Evolutionary conservation across 768 basidiomycete species (phyloP).

Genomic region (Daedaleopsis sinensis): DNA sequence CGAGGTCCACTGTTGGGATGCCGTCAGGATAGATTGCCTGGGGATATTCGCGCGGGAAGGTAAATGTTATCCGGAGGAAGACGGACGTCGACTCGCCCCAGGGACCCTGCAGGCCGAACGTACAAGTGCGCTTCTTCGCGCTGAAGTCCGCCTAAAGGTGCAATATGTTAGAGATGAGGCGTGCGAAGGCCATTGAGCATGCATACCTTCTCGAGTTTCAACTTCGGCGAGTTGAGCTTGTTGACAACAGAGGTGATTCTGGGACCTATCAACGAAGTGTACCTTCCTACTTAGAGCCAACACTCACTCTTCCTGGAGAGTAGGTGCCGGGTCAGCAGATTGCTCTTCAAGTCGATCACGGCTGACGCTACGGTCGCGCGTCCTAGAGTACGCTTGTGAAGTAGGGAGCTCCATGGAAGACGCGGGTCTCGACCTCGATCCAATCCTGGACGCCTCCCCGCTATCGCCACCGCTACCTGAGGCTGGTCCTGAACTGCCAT

Average conservation of each 20-base stretch:
- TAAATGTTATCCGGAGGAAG: constrained; percentile 87
- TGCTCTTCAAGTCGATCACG: constrained; percentile 50
- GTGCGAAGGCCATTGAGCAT: neutral
- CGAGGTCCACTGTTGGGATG: constrained; percentile 77
- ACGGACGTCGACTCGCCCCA: constrained; percentile 88
- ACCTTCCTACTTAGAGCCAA: too few species aligned
- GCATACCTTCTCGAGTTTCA: constrained; percentile 83
- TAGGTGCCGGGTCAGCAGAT: constrained; percentile 41
- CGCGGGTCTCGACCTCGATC: constrained; percentile 47
- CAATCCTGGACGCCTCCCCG: constrained; percentile 48
- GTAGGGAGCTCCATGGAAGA: constrained; percentile 21
- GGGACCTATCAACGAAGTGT: neutral
- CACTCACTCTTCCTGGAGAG: constrained; percentile 75
- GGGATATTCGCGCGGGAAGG: constrained; percentile 85
- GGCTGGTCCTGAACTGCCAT: constrained; percentile 61
- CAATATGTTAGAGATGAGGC: neutral
- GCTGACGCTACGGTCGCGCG: constrained; percentile 28
- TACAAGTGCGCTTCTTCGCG: constrained; percentile 74
- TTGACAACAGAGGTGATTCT: constrained; percentile 78
- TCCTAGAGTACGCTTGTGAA: constrained; percentile 12
- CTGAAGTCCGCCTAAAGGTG: constrained; percentile 58
- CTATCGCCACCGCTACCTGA: constrained; percentile 51
- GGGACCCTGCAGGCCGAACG: constrained; percentile 84
- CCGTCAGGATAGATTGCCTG: constrained; percentile 61
- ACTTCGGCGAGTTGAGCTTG: constrained; percentile 65